Conservation (phyloP, 768 basidiomycete species). For the Mycena leptocephala region DNA sequence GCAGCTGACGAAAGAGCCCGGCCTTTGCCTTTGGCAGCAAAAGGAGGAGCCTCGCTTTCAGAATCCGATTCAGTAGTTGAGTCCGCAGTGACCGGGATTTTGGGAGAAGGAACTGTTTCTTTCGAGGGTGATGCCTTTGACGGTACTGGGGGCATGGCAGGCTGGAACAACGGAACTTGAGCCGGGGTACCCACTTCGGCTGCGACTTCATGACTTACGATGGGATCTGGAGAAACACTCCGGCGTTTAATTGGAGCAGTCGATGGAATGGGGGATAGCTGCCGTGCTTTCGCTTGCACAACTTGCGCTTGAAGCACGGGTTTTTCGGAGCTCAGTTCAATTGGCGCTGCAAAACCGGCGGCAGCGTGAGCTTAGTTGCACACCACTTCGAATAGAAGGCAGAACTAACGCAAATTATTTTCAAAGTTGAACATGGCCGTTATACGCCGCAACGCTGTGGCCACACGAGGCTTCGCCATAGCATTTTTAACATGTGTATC, state of each 20-base stretch:
- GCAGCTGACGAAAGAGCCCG: conserved; percentile 34
- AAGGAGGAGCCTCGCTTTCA: conserved; percentile 45
- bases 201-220: conserved; percentile 9
- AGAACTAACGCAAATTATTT: conserved; percentile 68
- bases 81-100: conserved; percentile 44
- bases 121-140: neutral
- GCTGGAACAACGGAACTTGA: conserved; percentile 23
- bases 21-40: conserved; percentile 39
- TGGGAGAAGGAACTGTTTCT: conserved; percentile 7
- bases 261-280: conserved; percentile 33
- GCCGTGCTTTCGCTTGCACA: conserved; percentile 26
- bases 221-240: conserved; percentile 25
- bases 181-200: neutral
- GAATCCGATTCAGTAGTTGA: conserved; percentile 67
- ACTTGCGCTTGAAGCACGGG: conserved; percentile 57
- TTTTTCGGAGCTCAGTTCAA: conserved; percentile 62
- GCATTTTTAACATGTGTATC: conserved; percentile 84
- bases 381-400: conserved; percentile 20
- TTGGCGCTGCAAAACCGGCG: conserved; percentile 60
- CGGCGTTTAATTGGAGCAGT: conserved; percentile 37
- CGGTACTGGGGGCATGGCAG: conserved; percentile 12
- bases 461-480: conserved; percentile 77
- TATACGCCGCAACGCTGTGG: conserved; percentile 79
- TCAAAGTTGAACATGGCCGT: conserved; percentile 80
- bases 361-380: conserved; percentile 28